Percentiles rank a stretch among this genome's conserved stretches.
phyloP scores from a whole-genome alignment of 1,139 yeast species.

The Geotrichum phurueaensis region DNA sequence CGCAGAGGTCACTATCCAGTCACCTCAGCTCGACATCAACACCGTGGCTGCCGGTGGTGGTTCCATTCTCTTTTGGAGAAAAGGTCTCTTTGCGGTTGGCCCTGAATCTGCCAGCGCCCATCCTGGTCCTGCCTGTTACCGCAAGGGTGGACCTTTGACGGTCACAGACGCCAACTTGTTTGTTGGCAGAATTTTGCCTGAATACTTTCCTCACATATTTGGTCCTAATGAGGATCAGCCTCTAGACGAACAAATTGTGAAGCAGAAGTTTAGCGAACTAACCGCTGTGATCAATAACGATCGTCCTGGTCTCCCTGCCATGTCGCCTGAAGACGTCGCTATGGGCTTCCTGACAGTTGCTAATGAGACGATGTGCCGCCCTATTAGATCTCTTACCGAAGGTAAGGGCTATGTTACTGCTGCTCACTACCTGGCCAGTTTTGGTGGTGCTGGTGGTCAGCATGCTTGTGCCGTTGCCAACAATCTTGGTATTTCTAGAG shows the following conservation, averaged over 20 bases:
- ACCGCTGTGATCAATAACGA: conserved; percentile 42
- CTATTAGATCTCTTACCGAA: conserved; percentile 47
- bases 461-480: conserved; percentile 46
- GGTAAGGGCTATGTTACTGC: conserved; percentile 44
- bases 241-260: conserved; percentile 41
- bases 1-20: conserved; percentile 51
- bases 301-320: conserved; percentile 20
- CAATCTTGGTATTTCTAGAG: conserved; percentile 40
- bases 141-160: conserved; percentile 53
- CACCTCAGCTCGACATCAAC: conserved; percentile 53
- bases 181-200: conserved; percentile 47
- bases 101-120: conserved; percentile 54
- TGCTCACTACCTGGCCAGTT: conserved; percentile 43
- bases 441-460: conserved; percentile 55
- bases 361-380: conserved; percentile 48
- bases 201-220: conserved; percentile 48
- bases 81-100: conserved; percentile 50
- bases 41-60: conserved; percentile 63
- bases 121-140: conserved; percentile 55
- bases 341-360: conserved; percentile 48
- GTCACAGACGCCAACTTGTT: conserved; percentile 51
- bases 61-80: conserved; percentile 45
- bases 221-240: conserved; percentile 49
- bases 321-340: conserved; percentile 45
- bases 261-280: conserved; percentile 39